These are phyloP conservation scores for Leccinum olivaceopallidum DNA, from an alignment of 768 basidiomycete genomes.

Conservation along the genomic window DNA sequence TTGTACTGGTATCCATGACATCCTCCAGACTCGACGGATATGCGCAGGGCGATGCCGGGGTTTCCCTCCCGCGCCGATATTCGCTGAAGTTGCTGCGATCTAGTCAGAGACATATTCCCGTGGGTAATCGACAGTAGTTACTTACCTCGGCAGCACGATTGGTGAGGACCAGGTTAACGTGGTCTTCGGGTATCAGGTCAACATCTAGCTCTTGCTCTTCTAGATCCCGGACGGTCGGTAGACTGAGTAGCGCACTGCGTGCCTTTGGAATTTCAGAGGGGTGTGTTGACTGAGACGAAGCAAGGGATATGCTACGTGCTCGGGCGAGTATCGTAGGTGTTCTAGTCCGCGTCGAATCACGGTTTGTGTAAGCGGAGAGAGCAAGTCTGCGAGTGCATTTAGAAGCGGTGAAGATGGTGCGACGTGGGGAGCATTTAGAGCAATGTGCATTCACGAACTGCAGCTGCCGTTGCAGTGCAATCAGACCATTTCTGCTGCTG, in stretches of 20 bases:
- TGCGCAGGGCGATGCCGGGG: constrained; percentile 65
- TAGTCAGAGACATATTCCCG: background rate
- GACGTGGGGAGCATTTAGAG: background rate
- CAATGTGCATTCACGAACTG: background rate
- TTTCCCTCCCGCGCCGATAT: constrained; percentile 66
- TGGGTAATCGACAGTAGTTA: constrained; percentile 6
- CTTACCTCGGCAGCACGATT: constrained; percentile 65
- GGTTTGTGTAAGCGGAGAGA: background rate
- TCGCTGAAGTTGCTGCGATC: constrained; percentile 68
- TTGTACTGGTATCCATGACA: constrained; percentile 99
- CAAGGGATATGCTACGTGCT: constrained; percentile 7
- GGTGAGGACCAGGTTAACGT: constrained; percentile 61
- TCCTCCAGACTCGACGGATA: constrained; percentile 90
- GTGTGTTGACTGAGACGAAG: constrained; percentile 26
- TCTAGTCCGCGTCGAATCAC: background rate
- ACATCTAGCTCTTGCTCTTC: constrained; percentile 64
- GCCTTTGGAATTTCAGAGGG: constrained; percentile 45
- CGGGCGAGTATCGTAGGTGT: background rate
- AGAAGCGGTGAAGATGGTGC: background rate
- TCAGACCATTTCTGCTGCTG: background rate
- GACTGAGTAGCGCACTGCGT: constrained; percentile 48
- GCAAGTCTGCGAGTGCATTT: background rate
- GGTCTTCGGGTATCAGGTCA: constrained; percentile 52
- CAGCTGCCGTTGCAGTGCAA: background rate
- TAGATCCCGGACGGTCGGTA: constrained; percentile 54